Evolutionary conservation across 805 yeast species (phyloP).

Genomic region (Candida insectorum): DNA sequence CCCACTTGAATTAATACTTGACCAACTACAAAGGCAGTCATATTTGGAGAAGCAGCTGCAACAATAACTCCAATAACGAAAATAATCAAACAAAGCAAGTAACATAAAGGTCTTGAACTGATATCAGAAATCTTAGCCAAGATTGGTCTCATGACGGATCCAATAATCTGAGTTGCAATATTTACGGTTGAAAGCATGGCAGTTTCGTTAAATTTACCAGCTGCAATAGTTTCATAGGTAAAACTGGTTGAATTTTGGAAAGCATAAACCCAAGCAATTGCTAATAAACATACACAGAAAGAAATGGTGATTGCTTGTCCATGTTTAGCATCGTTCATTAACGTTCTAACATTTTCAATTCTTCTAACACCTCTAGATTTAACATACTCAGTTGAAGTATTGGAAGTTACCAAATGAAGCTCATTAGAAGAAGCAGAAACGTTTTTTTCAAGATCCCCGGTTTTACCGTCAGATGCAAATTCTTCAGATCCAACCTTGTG

Average conservation of each 20-base stretch:
- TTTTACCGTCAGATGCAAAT: no score
- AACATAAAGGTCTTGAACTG: constrained; percentile 20
- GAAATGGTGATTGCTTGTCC: constrained; percentile 10
- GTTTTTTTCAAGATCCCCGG: constrained; percentile 1
- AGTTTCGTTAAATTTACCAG: constrained; percentile 18
- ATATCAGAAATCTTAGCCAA: constrained; percentile 21
- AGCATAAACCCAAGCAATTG: constrained; percentile 24
- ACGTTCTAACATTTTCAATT: constrained; percentile 18
- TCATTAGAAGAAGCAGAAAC: constrained; percentile 3
- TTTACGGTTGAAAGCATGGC: constrained; percentile 19
- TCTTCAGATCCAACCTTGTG: no score
- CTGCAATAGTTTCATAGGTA: constrained; percentile 31
- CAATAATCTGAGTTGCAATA: constrained; percentile 21
- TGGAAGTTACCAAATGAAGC: constrained; percentile 5
- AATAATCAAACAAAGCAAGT: constrained; percentile 15
- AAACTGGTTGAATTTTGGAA: constrained; percentile 28
- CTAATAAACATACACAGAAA: constrained; percentile 14
- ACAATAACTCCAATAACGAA: constrained; percentile 21
- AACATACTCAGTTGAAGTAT: constrained; percentile 8
- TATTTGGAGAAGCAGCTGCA: constrained; percentile 17
- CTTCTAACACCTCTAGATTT: constrained; percentile 18
- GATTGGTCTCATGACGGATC: constrained; percentile 21
- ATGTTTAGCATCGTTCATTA: constrained; percentile 10
- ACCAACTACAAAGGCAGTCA: constrained; percentile 23
- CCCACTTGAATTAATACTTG: constrained; percentile 19